Evolutionary conservation across 2,329 filamentous ascomycete genomes (phyloP).

Genomic region (Mycogone perniciosa): DNA sequence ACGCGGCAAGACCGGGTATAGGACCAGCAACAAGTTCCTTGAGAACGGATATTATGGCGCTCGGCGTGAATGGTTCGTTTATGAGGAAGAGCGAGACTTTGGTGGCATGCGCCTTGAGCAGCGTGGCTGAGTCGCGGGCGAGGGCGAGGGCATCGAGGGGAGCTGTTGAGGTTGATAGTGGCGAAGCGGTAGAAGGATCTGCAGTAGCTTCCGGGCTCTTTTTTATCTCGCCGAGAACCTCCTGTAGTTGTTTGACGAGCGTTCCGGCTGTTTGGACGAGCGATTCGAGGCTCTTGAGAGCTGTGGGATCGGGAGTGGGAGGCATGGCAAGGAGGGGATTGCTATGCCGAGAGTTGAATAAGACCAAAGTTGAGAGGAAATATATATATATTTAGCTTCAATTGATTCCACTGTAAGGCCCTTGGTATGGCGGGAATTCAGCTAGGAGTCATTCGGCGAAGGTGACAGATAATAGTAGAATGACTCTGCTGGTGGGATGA

Average conservation of each 20-base stretch:
- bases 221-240: slow-evolving; percentile 35
- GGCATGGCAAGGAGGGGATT: slow-evolving; percentile 17
- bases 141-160: slow-evolving; percentile 57
- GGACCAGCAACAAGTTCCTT: slow-evolving; percentile 64
- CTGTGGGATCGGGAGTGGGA: slow-evolving; percentile 17
- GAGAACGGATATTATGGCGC: slow-evolving; percentile 65
- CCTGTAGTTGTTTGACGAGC: slow-evolving; percentile 38
- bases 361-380: background rate
- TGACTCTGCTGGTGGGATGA: background rate
- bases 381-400: background rate
- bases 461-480: background rate
- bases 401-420: no score
- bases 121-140: slow-evolving; percentile 62
- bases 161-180: slow-evolving; percentile 13
- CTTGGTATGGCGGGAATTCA: no score
- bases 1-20: slow-evolving; percentile 68
- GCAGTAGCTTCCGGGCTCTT: slow-evolving; percentile 16
- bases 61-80: slow-evolving; percentile 78
- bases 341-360: background rate
- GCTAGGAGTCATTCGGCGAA: no score
- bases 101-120: slow-evolving; percentile 77
- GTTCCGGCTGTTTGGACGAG: slow-evolving; percentile 31
- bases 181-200: slow-evolving; percentile 13
- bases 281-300: slow-evolving; percentile 33
- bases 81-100: slow-evolving; percentile 83